Evolutionary conservation across 2,329 filamentous ascomycete genomes (phyloP).

Genomic region (Xylaria hypoxylon): DNA sequence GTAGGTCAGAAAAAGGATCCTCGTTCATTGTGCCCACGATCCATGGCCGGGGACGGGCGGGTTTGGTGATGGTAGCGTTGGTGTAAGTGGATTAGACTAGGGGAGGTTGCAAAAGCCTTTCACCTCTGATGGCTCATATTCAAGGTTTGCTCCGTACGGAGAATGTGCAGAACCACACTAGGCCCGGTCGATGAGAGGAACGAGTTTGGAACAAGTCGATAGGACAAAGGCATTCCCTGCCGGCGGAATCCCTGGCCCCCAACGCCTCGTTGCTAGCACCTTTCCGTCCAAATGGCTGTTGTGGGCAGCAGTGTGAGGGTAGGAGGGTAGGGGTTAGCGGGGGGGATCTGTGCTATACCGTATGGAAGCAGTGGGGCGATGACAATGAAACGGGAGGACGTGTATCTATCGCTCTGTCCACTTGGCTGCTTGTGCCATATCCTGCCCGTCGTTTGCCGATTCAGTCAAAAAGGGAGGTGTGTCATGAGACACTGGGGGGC

Average conservation of each 20-base stretch:
- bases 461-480: constrained; percentile 24
- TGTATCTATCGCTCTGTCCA: constrained; percentile 12
- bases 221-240: constrained; percentile 47
- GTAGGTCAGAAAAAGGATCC: constrained; percentile 48
- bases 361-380: constrained; percentile 9
- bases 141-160: constrained; percentile 47
- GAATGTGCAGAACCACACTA: constrained; percentile 37
- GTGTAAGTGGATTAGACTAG: constrained; percentile 48
- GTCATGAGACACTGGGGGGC: constrained; percentile 32
- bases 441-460: constrained; percentile 9
- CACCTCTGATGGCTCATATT: constrained; percentile 47
- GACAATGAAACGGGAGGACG: constrained; percentile 12
- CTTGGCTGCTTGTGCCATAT: not conserved
- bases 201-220: constrained; percentile 50
- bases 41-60: constrained; percentile 49
- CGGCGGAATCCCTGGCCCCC: constrained; percentile 49
- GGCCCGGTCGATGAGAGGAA: constrained; percentile 48
- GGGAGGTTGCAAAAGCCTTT: constrained; percentile 47
- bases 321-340: constrained; percentile 35
- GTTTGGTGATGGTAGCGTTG: constrained; percentile 50
- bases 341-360: not conserved
- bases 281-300: constrained; percentile 42
- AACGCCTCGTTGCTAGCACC: constrained; percentile 44
- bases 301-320: constrained; percentile 11
- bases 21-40: constrained; percentile 49